Evolutionary conservation across 2,329 filamentous ascomycete species (phyloP).

Genomic region (Claviceps spartinae): DNA sequence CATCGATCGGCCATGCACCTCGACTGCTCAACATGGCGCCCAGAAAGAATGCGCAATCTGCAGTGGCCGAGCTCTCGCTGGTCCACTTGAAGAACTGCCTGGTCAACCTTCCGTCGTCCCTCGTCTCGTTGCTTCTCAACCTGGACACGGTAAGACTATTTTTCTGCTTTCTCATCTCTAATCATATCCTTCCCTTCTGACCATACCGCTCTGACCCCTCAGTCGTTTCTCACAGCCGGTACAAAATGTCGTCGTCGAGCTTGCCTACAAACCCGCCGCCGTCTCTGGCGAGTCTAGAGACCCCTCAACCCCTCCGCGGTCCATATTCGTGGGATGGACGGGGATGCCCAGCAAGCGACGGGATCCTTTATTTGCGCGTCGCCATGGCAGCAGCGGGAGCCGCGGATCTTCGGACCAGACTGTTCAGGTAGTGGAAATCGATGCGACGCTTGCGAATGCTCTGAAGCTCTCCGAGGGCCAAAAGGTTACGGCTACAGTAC

Average conservation of each 20-base stretch:
- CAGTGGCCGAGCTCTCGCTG: constrained; percentile 70
- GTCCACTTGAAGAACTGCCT: constrained; percentile 87
- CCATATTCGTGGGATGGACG: constrained; percentile 88
- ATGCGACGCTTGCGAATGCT: constrained; percentile 67
- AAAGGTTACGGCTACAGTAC: constrained; percentile 58
- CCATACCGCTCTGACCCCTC: not conserved
- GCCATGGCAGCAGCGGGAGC: constrained; percentile 54
- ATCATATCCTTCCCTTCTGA: not conserved
- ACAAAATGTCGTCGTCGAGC: constrained; percentile 92
- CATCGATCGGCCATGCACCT: constrained; percentile 1
- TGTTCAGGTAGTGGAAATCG: constrained; percentile 66
- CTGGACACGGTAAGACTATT: constrained; percentile 64
- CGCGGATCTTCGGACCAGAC: constrained; percentile 61
- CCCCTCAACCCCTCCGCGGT: constrained; percentile 42
- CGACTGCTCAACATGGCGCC: constrained; percentile 27
- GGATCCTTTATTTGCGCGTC: constrained; percentile 56
- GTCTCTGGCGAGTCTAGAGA: constrained; percentile 27
- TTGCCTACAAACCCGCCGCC: constrained; percentile 47
- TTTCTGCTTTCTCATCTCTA: constrained; percentile 7
- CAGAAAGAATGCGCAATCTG: constrained; percentile 44
- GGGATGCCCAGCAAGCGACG: constrained; percentile 91
- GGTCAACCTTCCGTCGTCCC: constrained; percentile 74
- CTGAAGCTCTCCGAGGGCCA: constrained; percentile 70
- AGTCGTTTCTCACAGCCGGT: constrained; percentile 46
- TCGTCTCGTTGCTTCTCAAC: constrained; percentile 76